These are phyloP conservation scores for Xerocomus amazonicus DNA, from an alignment of 1,284 basidiomycete genomes.

Conservation along the genomic window DNA sequence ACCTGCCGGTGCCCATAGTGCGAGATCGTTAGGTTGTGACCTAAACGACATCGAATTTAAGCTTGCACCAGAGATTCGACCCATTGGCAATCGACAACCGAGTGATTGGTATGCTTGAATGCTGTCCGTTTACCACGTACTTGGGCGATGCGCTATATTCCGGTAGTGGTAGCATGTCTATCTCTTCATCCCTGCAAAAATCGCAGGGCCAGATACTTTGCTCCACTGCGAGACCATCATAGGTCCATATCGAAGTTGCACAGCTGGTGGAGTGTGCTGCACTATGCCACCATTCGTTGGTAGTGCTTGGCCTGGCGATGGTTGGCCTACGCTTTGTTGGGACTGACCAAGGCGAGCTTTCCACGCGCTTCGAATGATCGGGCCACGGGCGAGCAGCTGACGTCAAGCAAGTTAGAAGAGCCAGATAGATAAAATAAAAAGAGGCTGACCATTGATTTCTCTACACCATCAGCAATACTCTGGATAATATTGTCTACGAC, in stretches of 20 bases:
- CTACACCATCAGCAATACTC: slow-evolving; percentile 88
- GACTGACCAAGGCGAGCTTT: slow-evolving; percentile 44
- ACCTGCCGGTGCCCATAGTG: slow-evolving; percentile 2
- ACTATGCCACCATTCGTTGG: slow-evolving; percentile 20
- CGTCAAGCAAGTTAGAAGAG: slow-evolving; percentile 10
- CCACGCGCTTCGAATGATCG: slow-evolving; percentile 64
- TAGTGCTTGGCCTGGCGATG: slow-evolving; percentile 13
- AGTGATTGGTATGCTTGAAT: slow-evolving; percentile 6
- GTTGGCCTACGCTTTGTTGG: slow-evolving; percentile 27
- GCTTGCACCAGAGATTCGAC: slow-evolving; percentile 8
- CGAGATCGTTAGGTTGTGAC: slow-evolving; percentile 4
- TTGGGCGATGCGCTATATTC: slow-evolving; percentile 2
- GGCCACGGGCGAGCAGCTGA: slow-evolving; percentile 61
- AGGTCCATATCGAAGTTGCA: slow-evolving; percentile 59
- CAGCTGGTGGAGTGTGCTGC: slow-evolving; percentile 24
- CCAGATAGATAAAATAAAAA: not conserved
- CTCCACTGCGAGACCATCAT: slow-evolving; percentile 62
- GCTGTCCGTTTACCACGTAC: slow-evolving; percentile 5
- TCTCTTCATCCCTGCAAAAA: slow-evolving; percentile 62
- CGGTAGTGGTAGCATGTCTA: slow-evolving; percentile 27
- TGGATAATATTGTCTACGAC: slow-evolving; percentile 84
- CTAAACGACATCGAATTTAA: slow-evolving; percentile 9
- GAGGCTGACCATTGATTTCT: slow-evolving; percentile 70
- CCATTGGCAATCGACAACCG: slow-evolving; percentile 1
- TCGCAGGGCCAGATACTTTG: slow-evolving; percentile 63